A percentile compares a stretch with the other conserved stretches of the same genome.
Evolutionary conservation across 1,284 basidiomycete genomes (phyloP).

Genomic region (Irpex sp.): DNA sequence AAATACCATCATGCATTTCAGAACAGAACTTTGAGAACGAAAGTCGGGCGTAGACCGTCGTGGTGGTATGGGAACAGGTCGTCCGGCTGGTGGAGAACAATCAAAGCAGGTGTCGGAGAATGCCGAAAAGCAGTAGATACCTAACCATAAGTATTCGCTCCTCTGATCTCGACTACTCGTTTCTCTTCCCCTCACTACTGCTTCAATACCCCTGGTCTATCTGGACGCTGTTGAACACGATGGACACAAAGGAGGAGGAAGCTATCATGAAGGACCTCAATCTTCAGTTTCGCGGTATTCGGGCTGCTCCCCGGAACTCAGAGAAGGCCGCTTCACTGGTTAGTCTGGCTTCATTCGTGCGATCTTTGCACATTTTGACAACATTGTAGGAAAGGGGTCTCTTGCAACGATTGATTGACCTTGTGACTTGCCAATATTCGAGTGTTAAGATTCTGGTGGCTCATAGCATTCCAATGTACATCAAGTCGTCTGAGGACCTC

Average conservation of each 20-base stretch:
- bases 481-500: constrained; percentile 62
- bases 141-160: not conserved
- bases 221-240: not conserved
- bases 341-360: not conserved
- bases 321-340: constrained; percentile 10
- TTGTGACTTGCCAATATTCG: constrained; percentile 32
- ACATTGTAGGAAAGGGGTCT: constrained; percentile 30
- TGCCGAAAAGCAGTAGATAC: not conserved
- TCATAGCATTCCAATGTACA: constrained; percentile 50
- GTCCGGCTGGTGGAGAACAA: not conserved
- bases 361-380: not conserved
- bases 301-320: constrained; percentile 22
- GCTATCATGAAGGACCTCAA: not conserved
- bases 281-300: constrained; percentile 23
- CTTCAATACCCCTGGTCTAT: not conserved
- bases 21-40: not conserved
- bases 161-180: not conserved
- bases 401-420: constrained; percentile 33
- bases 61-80: not conserved
- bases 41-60: not conserved
- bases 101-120: not conserved
- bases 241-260: not conserved
- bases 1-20: not conserved
- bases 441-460: constrained; percentile 56
- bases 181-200: not conserved